Evolutionary conservation across 345 rosid species (phyloP), one percentile per base, ranked within the genome.

Genomic region (Camelina laxa): DNA sequence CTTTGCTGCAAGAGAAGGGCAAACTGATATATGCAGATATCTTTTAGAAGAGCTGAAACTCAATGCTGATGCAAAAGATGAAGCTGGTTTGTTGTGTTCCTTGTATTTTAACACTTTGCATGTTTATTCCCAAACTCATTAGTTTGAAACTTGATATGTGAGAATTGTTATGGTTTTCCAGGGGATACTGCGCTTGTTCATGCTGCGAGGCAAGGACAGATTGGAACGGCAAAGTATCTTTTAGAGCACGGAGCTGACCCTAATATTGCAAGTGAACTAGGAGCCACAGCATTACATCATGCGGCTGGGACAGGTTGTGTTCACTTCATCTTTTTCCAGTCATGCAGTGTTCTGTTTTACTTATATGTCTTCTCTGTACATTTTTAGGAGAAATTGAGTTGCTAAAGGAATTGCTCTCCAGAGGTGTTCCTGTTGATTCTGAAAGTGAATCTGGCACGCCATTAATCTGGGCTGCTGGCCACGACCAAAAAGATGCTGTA

Each of bases 171-270:
- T 72, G 68, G 4, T 33, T 45, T 59, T 84, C 48, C 83, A 91
- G 98, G 96, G 19, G 98, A 94, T 54, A 91, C 98, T 83, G 89
- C 97, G 47, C 91, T 94, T 66, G 61, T 91, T 79, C 97, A 91
- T 83, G 98, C 96, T 83, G 95, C 95, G 24, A 85, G 95, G 47
- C 96, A 85, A 84, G 98, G 97, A 47, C 95, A 91, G 80, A 83
- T 87, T 31, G 85, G 49, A 42, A 88, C 96, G 24, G 85, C 87
- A 13, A 90, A 84, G 73, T 94, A 91, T 82, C 91, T 94, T 39
- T 76, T 90, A 35, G 96, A 88, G 61, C 91, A 70, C 22, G 95
- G 93, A 74, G 97, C 98, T 2, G 73, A 86, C 74, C 89, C 95
- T 35, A 69, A 79, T 44, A 86, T 90, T 35, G 78, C 96, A 8